These are phyloP conservation scores for Angophora floribunda DNA, from an alignment of 345 rosid genomes.

Conservation along the genomic window DNA sequence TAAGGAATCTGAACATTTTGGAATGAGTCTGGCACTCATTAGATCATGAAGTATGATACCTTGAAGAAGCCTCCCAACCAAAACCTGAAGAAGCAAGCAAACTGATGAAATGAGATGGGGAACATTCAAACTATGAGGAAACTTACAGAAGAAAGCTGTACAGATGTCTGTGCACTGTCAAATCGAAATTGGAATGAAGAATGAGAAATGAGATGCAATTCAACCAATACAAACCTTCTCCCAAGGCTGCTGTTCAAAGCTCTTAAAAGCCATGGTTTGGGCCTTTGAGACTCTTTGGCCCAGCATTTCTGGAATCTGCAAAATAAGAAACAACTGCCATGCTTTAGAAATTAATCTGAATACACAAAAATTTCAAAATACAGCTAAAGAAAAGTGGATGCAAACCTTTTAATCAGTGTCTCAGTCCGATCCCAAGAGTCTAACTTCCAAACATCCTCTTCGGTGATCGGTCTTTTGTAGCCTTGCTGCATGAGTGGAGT, in stretches of 20 bases:
- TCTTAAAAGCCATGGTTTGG: slow-evolving; percentile 87
- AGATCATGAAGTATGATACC: slow-evolving; percentile 26
- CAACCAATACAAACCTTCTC: slow-evolving; percentile 35
- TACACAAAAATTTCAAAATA: background rate
- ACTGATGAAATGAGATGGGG: background rate
- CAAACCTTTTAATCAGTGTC: slow-evolving; percentile 54
- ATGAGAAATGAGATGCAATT: background rate
- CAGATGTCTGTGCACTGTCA: background rate
- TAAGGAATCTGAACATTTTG: background rate
- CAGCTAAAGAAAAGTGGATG: slow-evolving; percentile 1
- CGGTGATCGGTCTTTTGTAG: slow-evolving; percentile 76
- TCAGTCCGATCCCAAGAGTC: slow-evolving; percentile 94
- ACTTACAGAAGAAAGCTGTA: background rate
- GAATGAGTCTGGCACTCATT: background rate
- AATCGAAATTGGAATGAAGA: background rate
- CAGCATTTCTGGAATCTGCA: slow-evolving; percentile 75
- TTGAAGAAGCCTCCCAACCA: slow-evolving; percentile 90
- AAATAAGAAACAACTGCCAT: background rate
- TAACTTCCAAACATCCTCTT: slow-evolving; percentile 87
- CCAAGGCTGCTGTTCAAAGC: slow-evolving; percentile 82
- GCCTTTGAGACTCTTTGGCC: slow-evolving; percentile 54
- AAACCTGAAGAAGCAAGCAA: slow-evolving; percentile 39
- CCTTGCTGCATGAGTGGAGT: slow-evolving; percentile 86
- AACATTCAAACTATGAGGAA: background rate
- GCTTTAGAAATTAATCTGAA: background rate